Evolutionary conservation across 306 rosid genomes (phyloP).

Genomic region (Casuarina equisetifolia): DNA sequence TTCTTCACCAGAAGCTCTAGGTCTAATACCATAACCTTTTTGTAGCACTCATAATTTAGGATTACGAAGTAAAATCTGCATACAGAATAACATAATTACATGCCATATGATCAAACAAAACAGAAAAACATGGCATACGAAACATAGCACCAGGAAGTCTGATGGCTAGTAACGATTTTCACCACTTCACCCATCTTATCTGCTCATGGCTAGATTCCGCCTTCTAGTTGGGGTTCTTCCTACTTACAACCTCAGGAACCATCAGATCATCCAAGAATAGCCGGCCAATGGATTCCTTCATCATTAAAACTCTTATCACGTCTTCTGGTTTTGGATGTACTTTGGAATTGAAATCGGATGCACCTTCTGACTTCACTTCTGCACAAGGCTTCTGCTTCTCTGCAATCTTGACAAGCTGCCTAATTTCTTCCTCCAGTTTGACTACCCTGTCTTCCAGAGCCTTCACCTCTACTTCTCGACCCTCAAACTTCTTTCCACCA

Average conservation of each 20-base stretch:
- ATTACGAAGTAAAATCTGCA: no score
- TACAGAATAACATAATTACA: no score
- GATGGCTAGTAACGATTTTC: no score
- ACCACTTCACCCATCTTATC: no score
- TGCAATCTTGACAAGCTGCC: neutral
- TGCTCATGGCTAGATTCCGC: no score
- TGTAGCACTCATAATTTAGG: no score
- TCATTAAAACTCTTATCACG: neutral
- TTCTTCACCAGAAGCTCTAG: no score
- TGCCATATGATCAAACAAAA: no score
- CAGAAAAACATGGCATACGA: no score
- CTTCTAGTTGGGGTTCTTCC: neutral
- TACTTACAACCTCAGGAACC: neutral
- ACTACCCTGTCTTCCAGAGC: neutral
- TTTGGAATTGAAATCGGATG: no score
- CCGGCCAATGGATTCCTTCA: neutral
- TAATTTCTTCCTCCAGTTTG: neutral
- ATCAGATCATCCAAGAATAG: neutral
- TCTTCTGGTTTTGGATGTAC: neutral
- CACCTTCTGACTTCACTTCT: neutral
- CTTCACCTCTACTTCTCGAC: neutral
- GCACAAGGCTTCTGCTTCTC: neutral
- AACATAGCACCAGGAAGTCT: no score
- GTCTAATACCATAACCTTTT: no score
- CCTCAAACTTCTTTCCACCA: neutral